A percentile compares a stretch with the other conserved stretches of the same genome.
Conservation (phyloP, 2,329 filamentous ascomycete genomes). For the Aspergillus sp. region DNA sequence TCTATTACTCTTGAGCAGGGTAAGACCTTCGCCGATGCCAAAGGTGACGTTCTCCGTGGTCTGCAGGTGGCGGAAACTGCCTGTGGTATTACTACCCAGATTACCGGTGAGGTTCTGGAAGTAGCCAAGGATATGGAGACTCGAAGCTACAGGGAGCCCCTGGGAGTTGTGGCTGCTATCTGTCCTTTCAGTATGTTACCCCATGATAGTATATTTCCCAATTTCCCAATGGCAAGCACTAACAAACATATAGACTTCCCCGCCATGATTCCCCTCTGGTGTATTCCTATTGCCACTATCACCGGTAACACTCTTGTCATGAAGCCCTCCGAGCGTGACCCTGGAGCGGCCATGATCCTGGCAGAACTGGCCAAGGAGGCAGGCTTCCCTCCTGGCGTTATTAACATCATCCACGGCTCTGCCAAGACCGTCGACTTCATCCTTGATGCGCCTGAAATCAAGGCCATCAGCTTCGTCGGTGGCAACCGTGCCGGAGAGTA, state of each 20-base stretch:
- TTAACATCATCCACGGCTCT: conserved; percentile 67
- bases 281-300: conserved; percentile 63
- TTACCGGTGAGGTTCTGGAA: conserved; percentile 66
- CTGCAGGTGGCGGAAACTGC: conserved; percentile 67
- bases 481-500: conserved; percentile 69
- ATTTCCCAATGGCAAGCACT: conserved; percentile 14
- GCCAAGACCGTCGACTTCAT: conserved; percentile 69
- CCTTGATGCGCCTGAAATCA: conserved; percentile 66
- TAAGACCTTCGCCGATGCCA: conserved; percentile 68
- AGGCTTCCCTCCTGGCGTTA: conserved; percentile 64
- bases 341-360: conserved; percentile 66
- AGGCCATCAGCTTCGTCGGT: conserved; percentile 68
- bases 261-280: conserved; percentile 71
- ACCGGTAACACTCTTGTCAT: conserved; percentile 65
- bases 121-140: conserved; percentile 72
- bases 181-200: conserved; percentile 61
- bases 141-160: conserved; percentile 63
- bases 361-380: conserved; percentile 64
- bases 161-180: conserved; percentile 65
- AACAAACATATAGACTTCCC: conserved; percentile 56
- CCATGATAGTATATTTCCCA: too few species aligned
- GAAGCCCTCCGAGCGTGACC: conserved; percentile 67
- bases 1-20: conserved; percentile 68
- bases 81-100: conserved; percentile 66
- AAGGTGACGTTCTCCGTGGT: conserved; percentile 64